These are phyloP conservation scores for Triticum monococcum DNA, from an alignment of 176 grass and related monocot genomes.

Conservation along the genomic window DNA sequence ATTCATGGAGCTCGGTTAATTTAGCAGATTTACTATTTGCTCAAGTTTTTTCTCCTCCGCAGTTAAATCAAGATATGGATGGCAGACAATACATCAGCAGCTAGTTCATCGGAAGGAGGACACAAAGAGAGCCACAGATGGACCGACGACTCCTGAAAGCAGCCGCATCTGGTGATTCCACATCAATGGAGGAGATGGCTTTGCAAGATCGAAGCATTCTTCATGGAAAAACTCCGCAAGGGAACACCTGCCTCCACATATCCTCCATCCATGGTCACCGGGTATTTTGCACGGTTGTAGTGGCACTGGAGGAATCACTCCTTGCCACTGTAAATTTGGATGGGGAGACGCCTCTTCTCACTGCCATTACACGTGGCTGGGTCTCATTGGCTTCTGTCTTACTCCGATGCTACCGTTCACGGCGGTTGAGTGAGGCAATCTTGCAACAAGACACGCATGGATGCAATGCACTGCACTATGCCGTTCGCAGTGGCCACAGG, in stretches of 20 bases:
- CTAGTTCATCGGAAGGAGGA: too few species aligned
- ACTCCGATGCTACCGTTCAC: neutral
- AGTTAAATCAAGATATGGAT: too few species aligned
- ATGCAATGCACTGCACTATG: slow-evolving; percentile 13
- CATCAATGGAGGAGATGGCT: neutral
- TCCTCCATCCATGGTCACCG: neutral
- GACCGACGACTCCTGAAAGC: neutral
- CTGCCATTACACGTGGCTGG: neutral
- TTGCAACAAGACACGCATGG: neutral
- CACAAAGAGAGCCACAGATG: neutral
- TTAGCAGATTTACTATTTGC: too few species aligned
- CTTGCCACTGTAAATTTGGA: neutral
- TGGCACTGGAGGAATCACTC: neutral
- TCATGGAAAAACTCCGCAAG: too few species aligned
- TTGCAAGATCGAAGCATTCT: neutral
- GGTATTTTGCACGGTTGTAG: neutral
- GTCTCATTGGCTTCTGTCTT: neutral
- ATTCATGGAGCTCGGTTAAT: too few species aligned
- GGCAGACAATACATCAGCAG: too few species aligned
- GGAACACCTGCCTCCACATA: too few species aligned
- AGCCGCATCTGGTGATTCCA: neutral
- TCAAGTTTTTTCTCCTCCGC: too few species aligned
- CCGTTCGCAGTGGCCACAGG: neutral
- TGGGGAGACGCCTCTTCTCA: neutral
- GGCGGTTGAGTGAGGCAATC: neutral